phyloP scores from a whole-genome alignment of 306 rosid genomes.

The Comarum palustre region DNA sequence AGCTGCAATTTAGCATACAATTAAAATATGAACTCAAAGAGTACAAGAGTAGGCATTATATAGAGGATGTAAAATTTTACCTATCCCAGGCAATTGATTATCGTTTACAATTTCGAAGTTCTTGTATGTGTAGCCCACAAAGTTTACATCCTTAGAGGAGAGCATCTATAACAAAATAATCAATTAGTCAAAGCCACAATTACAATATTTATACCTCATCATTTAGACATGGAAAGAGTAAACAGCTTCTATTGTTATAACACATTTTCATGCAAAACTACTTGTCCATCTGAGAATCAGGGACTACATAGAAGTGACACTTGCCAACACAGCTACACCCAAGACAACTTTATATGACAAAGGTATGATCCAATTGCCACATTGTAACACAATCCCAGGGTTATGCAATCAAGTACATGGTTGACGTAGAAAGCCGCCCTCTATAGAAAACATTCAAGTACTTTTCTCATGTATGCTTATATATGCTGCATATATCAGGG shows the following conservation, averaged over 20 bases:
- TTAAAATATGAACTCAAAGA: background rate
- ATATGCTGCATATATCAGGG: too few relatives aligned
- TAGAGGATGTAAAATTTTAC: slow-evolving; percentile 40
- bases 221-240: background rate
- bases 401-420: background rate
- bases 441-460: background rate
- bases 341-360: background rate
- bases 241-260: background rate
- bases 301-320: background rate
- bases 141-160: slow-evolving; percentile 87
- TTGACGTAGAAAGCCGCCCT: background rate
- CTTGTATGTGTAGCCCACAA: slow-evolving; percentile 94
- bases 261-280: background rate
- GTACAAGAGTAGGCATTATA: slow-evolving; percentile 2
- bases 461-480: background rate
- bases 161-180: slow-evolving; percentile 73
- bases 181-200: slow-evolving; percentile 21
- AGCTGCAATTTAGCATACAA: slow-evolving; percentile 49
- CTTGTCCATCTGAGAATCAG: background rate
- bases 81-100: slow-evolving; percentile 83
- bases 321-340: background rate
- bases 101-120: slow-evolving; percentile 89
- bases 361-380: slow-evolving; percentile 6
- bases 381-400: background rate
- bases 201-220: background rate